Percentiles rank a stretch among this genome's conserved stretches.
phyloP scores from a whole-genome alignment of 2,329 filamentous ascomycete species.

The Nectriaceae sp. region DNA sequence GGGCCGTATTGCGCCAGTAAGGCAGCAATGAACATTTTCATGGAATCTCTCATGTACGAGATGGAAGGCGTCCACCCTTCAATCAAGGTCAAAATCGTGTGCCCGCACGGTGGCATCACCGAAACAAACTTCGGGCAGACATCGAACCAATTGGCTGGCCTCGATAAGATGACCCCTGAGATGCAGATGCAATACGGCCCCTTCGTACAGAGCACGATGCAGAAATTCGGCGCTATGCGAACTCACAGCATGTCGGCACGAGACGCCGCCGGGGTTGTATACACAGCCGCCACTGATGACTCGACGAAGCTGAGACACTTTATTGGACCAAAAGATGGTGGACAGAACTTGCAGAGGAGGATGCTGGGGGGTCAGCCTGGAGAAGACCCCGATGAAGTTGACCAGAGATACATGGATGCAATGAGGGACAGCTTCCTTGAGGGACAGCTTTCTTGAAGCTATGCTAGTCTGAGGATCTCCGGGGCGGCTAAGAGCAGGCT shows the following conservation, averaged over 20 bases:
- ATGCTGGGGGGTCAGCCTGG: slow-evolving; percentile 8
- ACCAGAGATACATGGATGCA: slow-evolving; percentile 16
- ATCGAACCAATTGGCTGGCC: slow-evolving; percentile 14
- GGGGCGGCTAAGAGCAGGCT: neutral
- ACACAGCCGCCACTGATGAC: slow-evolving; percentile 10
- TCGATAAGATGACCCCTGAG: slow-evolving; percentile 20
- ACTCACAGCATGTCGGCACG: slow-evolving; percentile 15
- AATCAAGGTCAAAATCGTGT: slow-evolving; percentile 11
- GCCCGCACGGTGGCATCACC: slow-evolving; percentile 10
- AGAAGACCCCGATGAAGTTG: slow-evolving; percentile 8
- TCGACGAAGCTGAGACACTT: slow-evolving; percentile 12
- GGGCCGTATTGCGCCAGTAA: slow-evolving; percentile 20
- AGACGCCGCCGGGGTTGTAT: slow-evolving; percentile 10
- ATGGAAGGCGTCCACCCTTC: slow-evolving; percentile 9
- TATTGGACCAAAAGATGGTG: slow-evolving; percentile 10
- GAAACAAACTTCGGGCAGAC: slow-evolving; percentile 17
- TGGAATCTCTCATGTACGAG: slow-evolving; percentile 10
- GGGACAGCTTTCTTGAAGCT: slow-evolving; percentile 1
- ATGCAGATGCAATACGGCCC: slow-evolving; percentile 9
- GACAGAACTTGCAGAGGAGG: slow-evolving; percentile 4
- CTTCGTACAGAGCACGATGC: slow-evolving; percentile 14
- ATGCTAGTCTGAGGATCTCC: too few species aligned
- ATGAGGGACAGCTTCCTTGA: slow-evolving; percentile 18
- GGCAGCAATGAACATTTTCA: slow-evolving; percentile 13
- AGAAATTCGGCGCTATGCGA: slow-evolving; percentile 16